These are phyloP conservation scores for Raddia distichophylla DNA, from an alignment of 176 grass and related monocot genomes.

Conservation along the genomic window DNA sequence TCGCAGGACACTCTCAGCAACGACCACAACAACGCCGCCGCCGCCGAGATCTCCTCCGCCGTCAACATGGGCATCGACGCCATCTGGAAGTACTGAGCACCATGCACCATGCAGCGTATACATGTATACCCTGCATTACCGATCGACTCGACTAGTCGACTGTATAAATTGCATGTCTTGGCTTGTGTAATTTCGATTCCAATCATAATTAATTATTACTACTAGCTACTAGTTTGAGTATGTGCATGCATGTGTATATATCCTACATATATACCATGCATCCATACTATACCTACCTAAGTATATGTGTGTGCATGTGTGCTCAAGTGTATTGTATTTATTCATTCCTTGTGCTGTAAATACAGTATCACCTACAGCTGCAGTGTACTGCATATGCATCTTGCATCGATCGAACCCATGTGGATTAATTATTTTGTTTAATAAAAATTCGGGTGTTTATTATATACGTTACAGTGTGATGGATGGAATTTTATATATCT, in stretches of 20 bases:
- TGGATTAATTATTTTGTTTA: slow-evolving; percentile 24
- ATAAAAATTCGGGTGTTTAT: neutral
- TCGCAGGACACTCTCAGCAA: slow-evolving; percentile 37
- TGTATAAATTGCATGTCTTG: neutral
- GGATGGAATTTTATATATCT: too few species aligned
- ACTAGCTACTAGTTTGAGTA: neutral
- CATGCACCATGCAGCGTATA: too few species aligned
- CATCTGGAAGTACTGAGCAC: slow-evolving; percentile 29
- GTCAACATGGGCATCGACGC: slow-evolving; percentile 19
- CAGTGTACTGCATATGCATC: neutral
- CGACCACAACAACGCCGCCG: neutral
- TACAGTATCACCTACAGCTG: neutral
- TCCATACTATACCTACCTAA: neutral
- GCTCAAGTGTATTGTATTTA: neutral
- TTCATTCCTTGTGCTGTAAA: neutral
- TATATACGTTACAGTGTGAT: neutral
- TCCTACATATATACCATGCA: neutral
- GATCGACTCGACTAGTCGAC: too few species aligned
- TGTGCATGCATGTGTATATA: neutral
- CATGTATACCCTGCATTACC: neutral
- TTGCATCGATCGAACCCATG: neutral
- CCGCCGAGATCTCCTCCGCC: slow-evolving; percentile 33
- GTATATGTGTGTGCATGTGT: neutral
- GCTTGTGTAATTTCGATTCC: neutral
- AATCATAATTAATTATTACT: neutral